phyloP scores from a whole-genome alignment of 352 stramenopile species.

The Phytopythium vexans region DNA sequence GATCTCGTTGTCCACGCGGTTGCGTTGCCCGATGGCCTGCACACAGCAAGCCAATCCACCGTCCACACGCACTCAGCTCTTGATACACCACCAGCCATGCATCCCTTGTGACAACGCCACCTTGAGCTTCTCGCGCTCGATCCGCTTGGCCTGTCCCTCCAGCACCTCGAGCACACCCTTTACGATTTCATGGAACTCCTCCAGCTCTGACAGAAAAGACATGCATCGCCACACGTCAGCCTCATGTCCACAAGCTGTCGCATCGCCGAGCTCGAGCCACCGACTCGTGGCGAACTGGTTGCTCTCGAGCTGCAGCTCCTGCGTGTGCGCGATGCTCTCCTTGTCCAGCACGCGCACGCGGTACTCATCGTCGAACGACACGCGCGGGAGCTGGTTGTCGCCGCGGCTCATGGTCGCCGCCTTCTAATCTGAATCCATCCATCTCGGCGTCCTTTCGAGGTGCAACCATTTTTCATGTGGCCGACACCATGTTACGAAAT shows the following conservation, averaged over 20 bases:
- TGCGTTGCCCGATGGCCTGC: slow-evolving; percentile 78
- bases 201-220: slow-evolving; percentile 43
- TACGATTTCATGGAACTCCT: slow-evolving; percentile 82
- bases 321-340: slow-evolving; percentile 68
- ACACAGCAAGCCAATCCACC: not conserved
- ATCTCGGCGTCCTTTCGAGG: slow-evolving; percentile 12
- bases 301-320: slow-evolving; percentile 79
- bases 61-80: too few species aligned
- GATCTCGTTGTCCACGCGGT: slow-evolving; percentile 77
- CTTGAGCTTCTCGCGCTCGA: slow-evolving; percentile 83
- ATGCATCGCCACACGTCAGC: not conserved
- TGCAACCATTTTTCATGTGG: slow-evolving; percentile 10
- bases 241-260: too few species aligned
- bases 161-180: slow-evolving; percentile 79
- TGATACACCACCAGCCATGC: too few species aligned
- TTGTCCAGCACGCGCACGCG: slow-evolving; percentile 79
- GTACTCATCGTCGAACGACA: slow-evolving; percentile 82
- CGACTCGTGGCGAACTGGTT: slow-evolving; percentile 78
- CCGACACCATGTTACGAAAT: slow-evolving; percentile 9
- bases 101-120: slow-evolving; percentile 12
- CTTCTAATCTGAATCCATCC: not conserved
- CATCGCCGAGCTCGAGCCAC: slow-evolving; percentile 2
- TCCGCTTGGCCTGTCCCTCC: slow-evolving; percentile 72
- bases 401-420: slow-evolving; percentile 48
- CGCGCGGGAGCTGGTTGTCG: slow-evolving; percentile 67